These are phyloP conservation scores for Cryptococcus hybrid DNA, from an alignment of 1,284 basidiomycete genomes.

Conservation along the genomic window DNA sequence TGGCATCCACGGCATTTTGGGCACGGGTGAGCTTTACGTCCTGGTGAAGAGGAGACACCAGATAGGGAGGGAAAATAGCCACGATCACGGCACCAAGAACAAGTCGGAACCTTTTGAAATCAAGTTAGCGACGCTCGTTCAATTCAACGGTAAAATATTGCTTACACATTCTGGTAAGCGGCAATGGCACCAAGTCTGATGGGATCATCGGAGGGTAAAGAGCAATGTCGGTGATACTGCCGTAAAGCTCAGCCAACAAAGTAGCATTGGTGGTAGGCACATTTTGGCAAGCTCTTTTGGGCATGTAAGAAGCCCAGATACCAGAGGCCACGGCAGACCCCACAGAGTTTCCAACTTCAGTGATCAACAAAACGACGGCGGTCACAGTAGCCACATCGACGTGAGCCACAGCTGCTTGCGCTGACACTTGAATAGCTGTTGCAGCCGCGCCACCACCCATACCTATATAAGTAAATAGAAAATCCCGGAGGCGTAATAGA, in stretches of 20 bases:
- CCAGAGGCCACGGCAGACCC: slow-evolving; percentile 52
- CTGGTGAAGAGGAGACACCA: slow-evolving; percentile 43
- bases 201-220: slow-evolving; percentile 55
- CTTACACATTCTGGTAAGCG: slow-evolving; percentile 46
- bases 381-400: slow-evolving; percentile 76
- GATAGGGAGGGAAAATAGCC: slow-evolving; percentile 39
- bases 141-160: neutral
- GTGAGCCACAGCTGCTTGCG: slow-evolving; percentile 74
- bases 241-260: slow-evolving; percentile 53
- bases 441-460: slow-evolving; percentile 66
- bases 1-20: slow-evolving; percentile 52
- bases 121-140: neutral
- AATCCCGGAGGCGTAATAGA: neutral
- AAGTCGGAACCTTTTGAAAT: slow-evolving; percentile 26
- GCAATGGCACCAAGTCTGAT: slow-evolving; percentile 60
- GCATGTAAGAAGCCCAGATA: slow-evolving; percentile 49
- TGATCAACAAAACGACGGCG: slow-evolving; percentile 69
- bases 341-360: slow-evolving; percentile 57
- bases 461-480: neutral
- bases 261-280: slow-evolving; percentile 52
- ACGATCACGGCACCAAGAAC: slow-evolving; percentile 42
- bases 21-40: slow-evolving; percentile 51
- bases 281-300: slow-evolving; percentile 57
- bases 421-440: slow-evolving; percentile 66
- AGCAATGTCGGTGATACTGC: slow-evolving; percentile 56